phyloP scores from a whole-genome alignment of 169 alveolate genomes.

The Blepharisma undulans region DNA sequence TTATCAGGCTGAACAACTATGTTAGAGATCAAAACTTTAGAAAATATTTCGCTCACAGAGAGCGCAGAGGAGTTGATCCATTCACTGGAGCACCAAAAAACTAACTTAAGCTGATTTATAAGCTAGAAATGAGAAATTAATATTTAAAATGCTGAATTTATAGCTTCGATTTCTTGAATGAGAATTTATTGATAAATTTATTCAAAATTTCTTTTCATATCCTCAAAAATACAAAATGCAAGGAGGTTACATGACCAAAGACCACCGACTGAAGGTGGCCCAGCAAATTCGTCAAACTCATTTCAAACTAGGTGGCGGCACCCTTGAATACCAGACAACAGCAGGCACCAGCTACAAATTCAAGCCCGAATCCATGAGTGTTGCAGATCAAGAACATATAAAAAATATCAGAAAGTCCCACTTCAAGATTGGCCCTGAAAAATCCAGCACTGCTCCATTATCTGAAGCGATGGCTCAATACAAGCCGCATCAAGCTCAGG shows the following conservation, averaged over 20 bases:
- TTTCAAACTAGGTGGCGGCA: constrained; percentile 31
- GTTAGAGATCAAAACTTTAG: constrained; percentile 39
- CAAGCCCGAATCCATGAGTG: background rate
- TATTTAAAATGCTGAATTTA: too few relatives aligned
- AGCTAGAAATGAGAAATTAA: background rate
- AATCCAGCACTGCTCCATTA: background rate
- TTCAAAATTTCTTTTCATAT: background rate
- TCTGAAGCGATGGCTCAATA: background rate
- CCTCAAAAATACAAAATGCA: constrained; percentile 17
- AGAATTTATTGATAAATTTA: background rate
- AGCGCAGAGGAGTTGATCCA: constrained; percentile 37
- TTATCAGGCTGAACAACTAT: constrained; percentile 19
- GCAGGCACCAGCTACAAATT: constrained; percentile 10
- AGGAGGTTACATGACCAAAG: constrained; percentile 35
- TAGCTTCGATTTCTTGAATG: background rate
- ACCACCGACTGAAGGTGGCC: constrained; percentile 21
- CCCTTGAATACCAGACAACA: background rate
- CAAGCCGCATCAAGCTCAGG: background rate
- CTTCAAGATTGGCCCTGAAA: constrained; percentile 13
- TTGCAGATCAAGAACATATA: background rate
- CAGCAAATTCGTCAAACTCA: constrained; percentile 22
- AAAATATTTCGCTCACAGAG: constrained; percentile 44
- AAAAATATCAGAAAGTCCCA: constrained; percentile 12
- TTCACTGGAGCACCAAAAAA: constrained; percentile 34
- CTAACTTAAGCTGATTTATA: background rate